These are phyloP conservation scores for Termitomyces sp. DNA, from an alignment of 768 basidiomycete genomes.

Conservation along the genomic window DNA sequence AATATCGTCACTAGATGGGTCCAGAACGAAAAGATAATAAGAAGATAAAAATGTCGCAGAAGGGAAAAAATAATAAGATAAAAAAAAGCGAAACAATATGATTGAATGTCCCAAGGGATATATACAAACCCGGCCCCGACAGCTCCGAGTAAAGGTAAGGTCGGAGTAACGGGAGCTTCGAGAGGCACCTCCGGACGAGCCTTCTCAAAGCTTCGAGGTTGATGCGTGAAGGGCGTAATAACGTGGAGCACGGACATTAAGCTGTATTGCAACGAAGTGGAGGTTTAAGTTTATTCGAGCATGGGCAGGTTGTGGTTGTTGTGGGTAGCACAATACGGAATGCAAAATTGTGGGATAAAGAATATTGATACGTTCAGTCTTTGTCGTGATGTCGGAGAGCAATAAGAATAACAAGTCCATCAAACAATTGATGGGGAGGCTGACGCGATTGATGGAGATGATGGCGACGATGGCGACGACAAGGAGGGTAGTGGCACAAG, in stretches of 20 bases:
- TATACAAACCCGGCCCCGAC: neutral
- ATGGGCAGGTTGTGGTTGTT: conserved; percentile 4
- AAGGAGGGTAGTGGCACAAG: conserved; percentile 3
- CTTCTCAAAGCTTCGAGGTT: conserved; percentile 3
- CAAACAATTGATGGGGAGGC: conserved; percentile 17
- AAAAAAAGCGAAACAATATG: neutral
- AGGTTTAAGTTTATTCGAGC: conserved; percentile 5
- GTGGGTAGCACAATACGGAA: conserved; percentile 4
- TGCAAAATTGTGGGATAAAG: neutral
- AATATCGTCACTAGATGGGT: neutral
- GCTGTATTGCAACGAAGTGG: conserved; percentile 2
- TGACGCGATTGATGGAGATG: conserved; percentile 5
- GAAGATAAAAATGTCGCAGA: neutral
- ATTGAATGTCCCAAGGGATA: conserved; percentile 4
- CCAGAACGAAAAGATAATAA: neutral
- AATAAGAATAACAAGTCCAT: conserved; percentile 17
- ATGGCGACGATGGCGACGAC: neutral
- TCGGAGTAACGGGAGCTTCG: neutral
- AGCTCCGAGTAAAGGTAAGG: conserved; percentile 4
- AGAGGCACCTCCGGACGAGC: neutral
- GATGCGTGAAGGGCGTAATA: conserved; percentile 3
- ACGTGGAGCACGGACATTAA: conserved; percentile 8
- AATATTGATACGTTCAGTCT: conserved; percentile 5
- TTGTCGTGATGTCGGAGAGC: conserved; percentile 10
- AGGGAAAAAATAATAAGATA: neutral